Evolutionary conservation across 805 yeast genomes (phyloP).

Genomic region (Nakazawaea laoshanensis): DNA sequence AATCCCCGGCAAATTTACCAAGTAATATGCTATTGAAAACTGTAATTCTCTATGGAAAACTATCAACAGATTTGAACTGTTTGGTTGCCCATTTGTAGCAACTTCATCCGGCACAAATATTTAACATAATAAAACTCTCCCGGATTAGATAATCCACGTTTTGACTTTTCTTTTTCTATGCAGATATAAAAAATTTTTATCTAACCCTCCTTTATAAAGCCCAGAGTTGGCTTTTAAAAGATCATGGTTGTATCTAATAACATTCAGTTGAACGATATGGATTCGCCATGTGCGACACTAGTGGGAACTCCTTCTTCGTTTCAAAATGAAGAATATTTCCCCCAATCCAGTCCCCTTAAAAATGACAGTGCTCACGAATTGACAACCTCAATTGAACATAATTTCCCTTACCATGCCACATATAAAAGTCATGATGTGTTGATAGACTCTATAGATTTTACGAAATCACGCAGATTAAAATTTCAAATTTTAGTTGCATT

Average conservation of each 20-base stretch:
- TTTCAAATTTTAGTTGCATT: conserved; percentile 34
- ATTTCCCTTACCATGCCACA: conserved; percentile 5
- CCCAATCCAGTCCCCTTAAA: conserved; percentile 2
- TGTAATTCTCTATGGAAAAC: too few species aligned
- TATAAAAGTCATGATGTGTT: conserved; percentile 17
- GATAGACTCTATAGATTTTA: conserved; percentile 31
- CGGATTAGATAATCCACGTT: too few species aligned
- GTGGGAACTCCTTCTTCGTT: conserved; percentile 9
- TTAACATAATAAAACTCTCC: too few species aligned
- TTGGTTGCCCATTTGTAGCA: too few species aligned
- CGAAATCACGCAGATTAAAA: conserved; percentile 28
- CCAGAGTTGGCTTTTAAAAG: neutral
- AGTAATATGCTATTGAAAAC: too few species aligned
- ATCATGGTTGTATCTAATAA: neutral
- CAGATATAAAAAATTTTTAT: too few species aligned
- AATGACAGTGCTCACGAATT: neutral
- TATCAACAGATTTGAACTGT: too few species aligned
- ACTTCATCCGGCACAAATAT: too few species aligned
- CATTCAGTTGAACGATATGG: conserved; percentile 6
- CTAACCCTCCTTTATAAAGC: neutral
- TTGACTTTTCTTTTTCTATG: too few species aligned
- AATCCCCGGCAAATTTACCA: too few species aligned
- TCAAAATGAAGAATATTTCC: conserved; percentile 4
- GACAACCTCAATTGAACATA: neutral
- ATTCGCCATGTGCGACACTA: conserved; percentile 7